Percentiles rank a stretch among this genome's conserved stretches.
Conservation (phyloP, 306 rosid genomes). For the Lathyrus oleraceus region DNA sequence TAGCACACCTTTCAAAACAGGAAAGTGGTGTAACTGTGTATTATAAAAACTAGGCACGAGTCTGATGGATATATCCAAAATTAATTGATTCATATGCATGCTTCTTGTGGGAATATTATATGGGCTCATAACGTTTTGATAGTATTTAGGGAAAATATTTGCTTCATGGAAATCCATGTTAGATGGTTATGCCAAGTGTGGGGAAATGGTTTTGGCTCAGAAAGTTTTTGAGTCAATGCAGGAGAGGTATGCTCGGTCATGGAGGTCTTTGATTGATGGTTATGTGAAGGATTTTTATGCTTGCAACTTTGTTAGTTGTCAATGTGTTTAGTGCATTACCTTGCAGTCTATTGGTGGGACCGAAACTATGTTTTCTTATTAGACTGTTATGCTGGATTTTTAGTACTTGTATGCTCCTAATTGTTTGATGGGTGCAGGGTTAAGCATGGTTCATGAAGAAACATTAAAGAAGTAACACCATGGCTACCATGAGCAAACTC, state of each 20-base stretch:
- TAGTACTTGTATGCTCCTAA: no score
- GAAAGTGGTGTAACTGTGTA: constrained; percentile 62
- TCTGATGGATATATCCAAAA: constrained; percentile 60
- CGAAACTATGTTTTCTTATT: no score
- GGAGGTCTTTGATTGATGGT: constrained; percentile 80
- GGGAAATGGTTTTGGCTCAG: constrained; percentile 52
- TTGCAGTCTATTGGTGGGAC: no score
- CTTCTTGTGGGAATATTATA: constrained; percentile 51
- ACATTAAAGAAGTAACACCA: no score
- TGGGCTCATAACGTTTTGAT: constrained; percentile 63
- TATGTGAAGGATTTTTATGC: constrained; percentile 64
- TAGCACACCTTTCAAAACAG: constrained; percentile 55
- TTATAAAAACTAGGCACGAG: constrained; percentile 54
- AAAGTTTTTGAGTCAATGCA: constrained; percentile 64
- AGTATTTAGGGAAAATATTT: constrained; percentile 45
- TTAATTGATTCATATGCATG: constrained; percentile 77
- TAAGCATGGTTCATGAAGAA: no score
- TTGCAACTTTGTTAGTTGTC: no score
- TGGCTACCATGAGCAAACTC: no score
- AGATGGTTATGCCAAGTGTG: constrained; percentile 80
- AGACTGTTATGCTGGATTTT: no score
- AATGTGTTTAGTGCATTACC: no score
- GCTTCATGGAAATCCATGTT: constrained; percentile 79
- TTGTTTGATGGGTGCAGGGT: no score
- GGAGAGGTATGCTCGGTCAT: constrained; percentile 65